Base-by-base conservation (phyloP, 2,329 filamentous ascomycete genomes). In the Tolypocladium endophyticum region DNA sequence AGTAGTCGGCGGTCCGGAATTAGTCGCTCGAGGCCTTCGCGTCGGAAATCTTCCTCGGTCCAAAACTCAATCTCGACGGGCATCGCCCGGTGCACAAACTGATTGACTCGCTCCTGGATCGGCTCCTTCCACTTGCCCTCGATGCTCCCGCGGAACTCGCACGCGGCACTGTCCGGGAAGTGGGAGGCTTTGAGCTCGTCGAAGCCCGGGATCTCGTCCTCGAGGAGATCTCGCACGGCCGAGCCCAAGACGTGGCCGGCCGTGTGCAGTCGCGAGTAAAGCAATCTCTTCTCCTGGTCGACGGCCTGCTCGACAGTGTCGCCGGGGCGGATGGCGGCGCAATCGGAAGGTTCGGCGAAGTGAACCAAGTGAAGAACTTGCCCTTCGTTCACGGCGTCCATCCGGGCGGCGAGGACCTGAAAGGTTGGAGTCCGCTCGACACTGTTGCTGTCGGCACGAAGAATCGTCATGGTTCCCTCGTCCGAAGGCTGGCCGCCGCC, bases 401-500 rank as follows among this genome's bases (percentile, higher is more conserved):
- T 81, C 58, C 87, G 84, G 28, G 84, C 87, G 1, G 80, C 73
- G 3, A 71, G 72, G 11, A 89, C 83, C 25, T 75, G 67, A 64
- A 89, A 61, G 14, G 41, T 47, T 2, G 41, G 20, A 33, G 3
- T 23, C n/a, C n/a, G 6, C 23, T n/a, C 47, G 38, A 43, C 86
- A 1, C 79, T 72, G 4, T 71, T 72, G 8, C 88, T 82, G 25
- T 75, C 66, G 64, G 30, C 50, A 14, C 30, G 1, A n/a, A 88
- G 59, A 23, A 65, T 63, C 0, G 71, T 73, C 62, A 90, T 87
- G 47, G 68, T 73, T 25, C 88, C 88, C 14, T 79, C 76, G 62
- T 91, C 88, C 0, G 82, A 86, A 0, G 88, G 88, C 66, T 91
- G 88, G 9, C 88, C 88, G 61, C 88, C 88, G 25, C 88, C 88